Percentiles rank a stretch among this genome's conserved stretches.
These are phyloP conservation scores for Hyphopichia fennica DNA, from an alignment of 1,139 yeast genomes.

Conservation along the genomic window DNA sequence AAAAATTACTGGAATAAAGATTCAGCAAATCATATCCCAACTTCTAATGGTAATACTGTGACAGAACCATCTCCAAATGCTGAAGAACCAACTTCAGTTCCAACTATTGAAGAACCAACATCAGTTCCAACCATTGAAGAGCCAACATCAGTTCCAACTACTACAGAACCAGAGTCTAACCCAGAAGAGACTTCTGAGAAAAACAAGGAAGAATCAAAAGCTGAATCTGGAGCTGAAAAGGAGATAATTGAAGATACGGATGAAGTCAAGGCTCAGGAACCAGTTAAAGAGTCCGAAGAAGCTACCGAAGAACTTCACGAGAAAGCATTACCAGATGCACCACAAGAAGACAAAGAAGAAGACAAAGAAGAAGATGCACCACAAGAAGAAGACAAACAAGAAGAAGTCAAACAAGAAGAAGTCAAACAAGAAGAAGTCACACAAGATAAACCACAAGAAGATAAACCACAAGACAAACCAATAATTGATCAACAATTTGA, in stretches of 20 bases:
- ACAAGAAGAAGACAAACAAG: no score
- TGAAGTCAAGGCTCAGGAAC: conserved; percentile 5
- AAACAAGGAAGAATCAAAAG: not conserved
- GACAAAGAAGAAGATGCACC: no score
- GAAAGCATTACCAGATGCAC: conserved; percentile 6
- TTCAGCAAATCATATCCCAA: not conserved
- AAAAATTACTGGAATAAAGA: conserved; percentile 40
- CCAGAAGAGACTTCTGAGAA: not conserved
- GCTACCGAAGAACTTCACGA: conserved; percentile 23
- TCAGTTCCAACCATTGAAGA: not conserved
- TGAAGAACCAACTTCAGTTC: not conserved
- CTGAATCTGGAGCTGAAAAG: not conserved
- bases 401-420: no score
- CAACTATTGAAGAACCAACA: not conserved
- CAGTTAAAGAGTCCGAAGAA: conserved; percentile 18
- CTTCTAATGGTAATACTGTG: not conserved
- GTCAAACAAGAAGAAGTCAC: conserved; percentile 13
- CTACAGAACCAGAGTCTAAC: not conserved
- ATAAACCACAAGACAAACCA: conserved; percentile 7
- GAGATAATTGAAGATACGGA: not conserved
- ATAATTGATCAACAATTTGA: conserved; percentile 2
- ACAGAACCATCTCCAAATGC: not conserved
- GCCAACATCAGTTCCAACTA: not conserved
- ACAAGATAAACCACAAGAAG: conserved; percentile 13
- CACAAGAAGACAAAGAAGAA: conserved; percentile 16